A percentile compares a stretch with the other conserved stretches of the same genome.
These are phyloP conservation scores for Lathyrus sativus DNA, from an alignment of 306 rosid species.

Conservation along the genomic window DNA sequence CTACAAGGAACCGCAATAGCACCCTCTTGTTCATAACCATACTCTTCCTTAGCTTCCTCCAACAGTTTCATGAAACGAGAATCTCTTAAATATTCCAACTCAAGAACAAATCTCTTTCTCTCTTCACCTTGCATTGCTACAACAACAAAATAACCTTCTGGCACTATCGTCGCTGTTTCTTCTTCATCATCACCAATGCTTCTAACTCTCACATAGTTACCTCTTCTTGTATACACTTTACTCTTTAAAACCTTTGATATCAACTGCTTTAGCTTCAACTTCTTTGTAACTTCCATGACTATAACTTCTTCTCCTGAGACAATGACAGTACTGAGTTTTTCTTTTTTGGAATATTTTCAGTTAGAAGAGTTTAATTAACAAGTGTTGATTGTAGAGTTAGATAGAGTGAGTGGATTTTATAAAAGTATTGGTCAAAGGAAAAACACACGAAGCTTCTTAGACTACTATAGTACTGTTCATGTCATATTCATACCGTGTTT, in stretches of 20 bases:
- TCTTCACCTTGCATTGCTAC: conserved; percentile 66
- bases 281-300: conserved; percentile 25
- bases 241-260: conserved; percentile 47
- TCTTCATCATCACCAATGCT: conserved; percentile 34
- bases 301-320: neutral
- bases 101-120: conserved; percentile 58
- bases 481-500: conserved; percentile 32
- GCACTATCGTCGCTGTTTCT: conserved; percentile 31
- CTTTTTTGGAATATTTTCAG: neutral
- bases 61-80: conserved; percentile 61
- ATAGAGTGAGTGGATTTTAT: conserved; percentile 24
- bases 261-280: conserved; percentile 46
- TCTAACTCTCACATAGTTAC: neutral
- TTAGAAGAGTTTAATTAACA: neutral
- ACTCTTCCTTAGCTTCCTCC: conserved; percentile 65
- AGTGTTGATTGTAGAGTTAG: conserved; percentile 6
- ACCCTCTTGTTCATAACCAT: conserved; percentile 69
- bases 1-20: conserved; percentile 64
- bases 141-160: conserved; percentile 68
- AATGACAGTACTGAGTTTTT: neutral
- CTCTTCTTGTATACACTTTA: conserved; percentile 39
- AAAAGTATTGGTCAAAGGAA: conserved; percentile 17
- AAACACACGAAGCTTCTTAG: conserved; percentile 38
- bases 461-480: neutral
- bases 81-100: conserved; percentile 53